phyloP scores from a whole-genome alignment of 495 filamentous ascomycete species.

The Penicillium flavigenum region DNA sequence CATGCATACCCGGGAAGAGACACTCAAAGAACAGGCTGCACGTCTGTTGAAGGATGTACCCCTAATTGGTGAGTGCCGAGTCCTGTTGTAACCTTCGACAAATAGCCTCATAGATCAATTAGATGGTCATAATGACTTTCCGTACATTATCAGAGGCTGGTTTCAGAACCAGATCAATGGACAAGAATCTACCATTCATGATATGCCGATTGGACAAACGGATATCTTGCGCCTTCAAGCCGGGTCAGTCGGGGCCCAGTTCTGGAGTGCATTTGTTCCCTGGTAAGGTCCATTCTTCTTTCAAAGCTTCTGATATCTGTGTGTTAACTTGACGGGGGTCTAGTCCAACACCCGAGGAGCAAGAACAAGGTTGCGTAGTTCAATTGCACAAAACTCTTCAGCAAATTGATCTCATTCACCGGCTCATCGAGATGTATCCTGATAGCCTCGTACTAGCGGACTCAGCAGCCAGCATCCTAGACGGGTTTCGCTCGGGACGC shows the following conservation, averaged over 20 bases:
- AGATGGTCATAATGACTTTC: constrained; percentile 8
- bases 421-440: constrained; percentile 25
- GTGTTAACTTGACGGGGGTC: constrained; percentile 12
- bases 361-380: too few relatives aligned
- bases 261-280: constrained; percentile 35
- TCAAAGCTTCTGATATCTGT: background rate
- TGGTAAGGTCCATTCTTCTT: constrained; percentile 8
- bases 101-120: background rate
- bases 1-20: too few relatives aligned
- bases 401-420: constrained; percentile 39
- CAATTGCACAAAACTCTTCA: constrained; percentile 29
- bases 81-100: background rate
- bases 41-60: background rate
- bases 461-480: constrained; percentile 6
- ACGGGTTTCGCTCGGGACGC: constrained; percentile 17
- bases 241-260: constrained; percentile 58
- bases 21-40: background rate
- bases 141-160: background rate
- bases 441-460: background rate
- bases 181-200: background rate
- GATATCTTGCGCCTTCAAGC: constrained; percentile 42
- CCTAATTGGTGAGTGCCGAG: background rate
- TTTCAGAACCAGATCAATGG: background rate
- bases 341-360: too few relatives aligned
- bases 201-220: background rate